phyloP scores from a whole-genome alignment of 164 flowering plant species.

The Malania oleifera region DNA sequence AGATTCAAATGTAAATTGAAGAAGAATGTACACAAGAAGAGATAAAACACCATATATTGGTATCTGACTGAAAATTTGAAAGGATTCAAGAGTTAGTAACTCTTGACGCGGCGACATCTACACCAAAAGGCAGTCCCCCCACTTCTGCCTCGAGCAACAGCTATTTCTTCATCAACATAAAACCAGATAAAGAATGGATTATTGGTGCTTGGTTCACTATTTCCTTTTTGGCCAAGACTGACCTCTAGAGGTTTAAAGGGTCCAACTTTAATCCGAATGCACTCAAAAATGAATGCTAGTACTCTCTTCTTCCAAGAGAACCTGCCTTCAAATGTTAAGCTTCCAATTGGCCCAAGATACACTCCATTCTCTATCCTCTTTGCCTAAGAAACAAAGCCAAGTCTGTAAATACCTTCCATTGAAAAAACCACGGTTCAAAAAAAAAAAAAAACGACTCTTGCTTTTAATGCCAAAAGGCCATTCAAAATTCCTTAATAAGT shows the following conservation, averaged over 20 bases:
- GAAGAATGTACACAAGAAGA: too few species aligned
- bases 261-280: conserved; percentile 73
- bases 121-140: conserved; percentile 99
- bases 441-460: not conserved
- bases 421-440: not conserved
- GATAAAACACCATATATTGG: too few species aligned
- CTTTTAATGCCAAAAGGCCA: not conserved
- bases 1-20: too few species aligned
- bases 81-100: too few species aligned
- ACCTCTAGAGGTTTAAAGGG: conserved; percentile 69
- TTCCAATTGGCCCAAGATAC: conserved; percentile 76
- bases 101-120: conserved; percentile 67
- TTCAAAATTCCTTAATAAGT: not conserved
- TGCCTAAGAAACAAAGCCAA: conserved; percentile 39
- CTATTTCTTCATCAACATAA: conserved; percentile 86
- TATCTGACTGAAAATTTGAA: too few species aligned
- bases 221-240: conserved; percentile 53
- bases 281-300: conserved; percentile 77
- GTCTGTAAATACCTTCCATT: not conserved
- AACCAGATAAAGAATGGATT: conserved; percentile 95
- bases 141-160: conserved; percentile 85
- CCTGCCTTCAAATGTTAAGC: conserved; percentile 77
- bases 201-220: conserved; percentile 73
- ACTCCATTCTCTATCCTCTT: conserved; percentile 92
- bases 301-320: conserved; percentile 84